These are phyloP conservation scores for Reutealis trisperma DNA, from an alignment of 345 rosid genomes.

Conservation along the genomic window DNA sequence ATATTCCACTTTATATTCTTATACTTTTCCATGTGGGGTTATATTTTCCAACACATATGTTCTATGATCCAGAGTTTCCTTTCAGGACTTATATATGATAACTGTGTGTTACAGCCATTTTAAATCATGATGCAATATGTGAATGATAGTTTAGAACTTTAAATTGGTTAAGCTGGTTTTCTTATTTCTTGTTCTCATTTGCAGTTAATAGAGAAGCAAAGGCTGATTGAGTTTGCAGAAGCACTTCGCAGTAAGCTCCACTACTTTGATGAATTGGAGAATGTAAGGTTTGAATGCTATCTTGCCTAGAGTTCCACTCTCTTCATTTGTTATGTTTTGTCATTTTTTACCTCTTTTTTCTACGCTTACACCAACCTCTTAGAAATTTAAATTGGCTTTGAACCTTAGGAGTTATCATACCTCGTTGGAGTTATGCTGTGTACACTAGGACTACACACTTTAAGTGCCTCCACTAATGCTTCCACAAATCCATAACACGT, in stretches of 20 bases:
- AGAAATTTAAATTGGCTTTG: not conserved
- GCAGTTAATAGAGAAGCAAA: constrained; percentile 88
- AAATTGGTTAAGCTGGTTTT: constrained; percentile 6
- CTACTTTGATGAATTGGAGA: constrained; percentile 99
- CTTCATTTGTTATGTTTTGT: constrained; percentile 11
- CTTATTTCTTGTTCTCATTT: constrained; percentile 23
- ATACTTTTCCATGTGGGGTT: too few species aligned
- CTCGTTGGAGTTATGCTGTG: not conserved
- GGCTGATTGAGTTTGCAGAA: constrained; percentile 85
- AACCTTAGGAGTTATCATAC: not conserved
- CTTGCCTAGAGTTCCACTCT: constrained; percentile 29
- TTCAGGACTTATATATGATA: not conserved
- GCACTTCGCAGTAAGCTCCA: constrained; percentile 92
- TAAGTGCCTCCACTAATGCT: not conserved
- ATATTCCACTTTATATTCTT: too few species aligned
- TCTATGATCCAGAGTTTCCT: not conserved
- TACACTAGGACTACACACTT: not conserved
- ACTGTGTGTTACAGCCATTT: not conserved
- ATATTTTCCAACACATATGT: too few species aligned
- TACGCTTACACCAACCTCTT: not conserved
- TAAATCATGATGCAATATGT: not conserved
- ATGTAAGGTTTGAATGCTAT: constrained; percentile 80
- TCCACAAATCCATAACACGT: not conserved
- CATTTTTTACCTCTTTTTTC: not conserved
- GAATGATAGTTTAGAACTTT: not conserved